A percentile compares a stretch with the other conserved stretches of the same genome.
Evolutionary conservation across 805 yeast species (phyloP).

Genomic region (Candida railenensis): DNA sequence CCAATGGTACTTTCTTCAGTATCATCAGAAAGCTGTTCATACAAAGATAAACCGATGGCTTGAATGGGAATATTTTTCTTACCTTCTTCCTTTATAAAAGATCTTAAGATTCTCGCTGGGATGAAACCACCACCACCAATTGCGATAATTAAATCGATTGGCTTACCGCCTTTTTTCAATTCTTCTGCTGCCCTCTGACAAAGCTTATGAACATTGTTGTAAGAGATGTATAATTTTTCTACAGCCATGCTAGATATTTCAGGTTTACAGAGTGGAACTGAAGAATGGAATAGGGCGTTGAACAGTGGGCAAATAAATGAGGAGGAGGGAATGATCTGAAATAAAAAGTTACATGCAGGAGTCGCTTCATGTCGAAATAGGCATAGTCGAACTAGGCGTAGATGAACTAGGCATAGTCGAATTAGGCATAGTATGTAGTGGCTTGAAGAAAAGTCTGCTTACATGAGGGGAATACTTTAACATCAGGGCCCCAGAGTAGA

Average conservation of each 20-base stretch:
- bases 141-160: slow-evolving; percentile 60
- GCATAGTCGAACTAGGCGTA: no score
- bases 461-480: no score
- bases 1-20: slow-evolving; percentile 56
- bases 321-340: no score
- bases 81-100: slow-evolving; percentile 57
- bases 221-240: slow-evolving; percentile 63
- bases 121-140: slow-evolving; percentile 77
- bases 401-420: no score
- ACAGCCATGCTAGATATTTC: slow-evolving; percentile 1
- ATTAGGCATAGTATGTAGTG: no score
- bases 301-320: no score
- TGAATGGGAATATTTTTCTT: slow-evolving; percentile 69
- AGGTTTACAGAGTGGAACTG: no score
- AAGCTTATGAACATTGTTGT: slow-evolving; percentile 78
- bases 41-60: slow-evolving; percentile 65
- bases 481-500: no score
- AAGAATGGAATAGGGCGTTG: no score
- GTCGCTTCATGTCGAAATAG: no score
- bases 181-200: slow-evolving; percentile 66
- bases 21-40: slow-evolving; percentile 53
- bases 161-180: slow-evolving; percentile 42
- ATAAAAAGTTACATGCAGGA: no score
- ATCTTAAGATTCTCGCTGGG: slow-evolving; percentile 66
- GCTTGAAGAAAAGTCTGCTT: no score